Conservation (phyloP, 2,329 filamentous ascomycete genomes). For the Botrytis byssoidea region DNA sequence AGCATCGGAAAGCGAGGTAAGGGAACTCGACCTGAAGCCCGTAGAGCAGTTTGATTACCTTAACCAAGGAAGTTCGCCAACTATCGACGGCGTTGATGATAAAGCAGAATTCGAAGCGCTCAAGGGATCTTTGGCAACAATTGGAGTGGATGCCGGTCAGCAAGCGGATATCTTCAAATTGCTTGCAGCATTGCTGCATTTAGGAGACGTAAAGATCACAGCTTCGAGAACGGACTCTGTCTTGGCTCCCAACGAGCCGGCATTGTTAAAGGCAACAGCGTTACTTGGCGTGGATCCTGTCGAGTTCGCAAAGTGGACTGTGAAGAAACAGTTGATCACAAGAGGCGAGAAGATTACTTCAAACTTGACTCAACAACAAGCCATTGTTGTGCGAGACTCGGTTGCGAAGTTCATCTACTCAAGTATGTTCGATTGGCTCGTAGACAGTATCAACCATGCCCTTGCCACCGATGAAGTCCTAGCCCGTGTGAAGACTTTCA, state of each 20-base stretch:
- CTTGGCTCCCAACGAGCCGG: slow-evolving; percentile 75
- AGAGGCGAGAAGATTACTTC: slow-evolving; percentile 97
- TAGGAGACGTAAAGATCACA: slow-evolving; percentile 95
- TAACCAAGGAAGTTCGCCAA: slow-evolving; percentile 88
- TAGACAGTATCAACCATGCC: slow-evolving; percentile 92
- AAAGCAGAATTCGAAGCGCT: slow-evolving; percentile 91
- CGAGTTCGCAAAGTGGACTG: slow-evolving; percentile 95
- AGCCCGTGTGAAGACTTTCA: slow-evolving; percentile 80
- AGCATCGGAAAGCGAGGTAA: slow-evolving; percentile 77
- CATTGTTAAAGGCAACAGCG: slow-evolving; percentile 74
- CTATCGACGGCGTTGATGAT: slow-evolving; percentile 93
- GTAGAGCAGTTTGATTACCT: slow-evolving; percentile 94
- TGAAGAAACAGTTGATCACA: slow-evolving; percentile 97
- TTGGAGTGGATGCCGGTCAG: slow-evolving; percentile 72
- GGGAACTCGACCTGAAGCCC: slow-evolving; percentile 74
- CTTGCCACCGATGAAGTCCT: slow-evolving; percentile 87
- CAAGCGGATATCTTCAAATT: slow-evolving; percentile 87
- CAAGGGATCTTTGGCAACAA: slow-evolving; percentile 79
- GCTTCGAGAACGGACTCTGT: slow-evolving; percentile 86
- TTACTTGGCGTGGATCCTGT: slow-evolving; percentile 83
- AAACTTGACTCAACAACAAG: slow-evolving; percentile 90
- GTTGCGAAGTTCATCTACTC: slow-evolving; percentile 99
- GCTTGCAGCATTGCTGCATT: slow-evolving; percentile 84
- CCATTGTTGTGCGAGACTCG: slow-evolving; percentile 90
- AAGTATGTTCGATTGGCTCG: slow-evolving; percentile 96